A percentile compares a stretch with the other conserved stretches of the same genome.
phyloP scores from a whole-genome alignment of 2,329 filamentous ascomycete species.

The Colletotrichum coccodes region DNA sequence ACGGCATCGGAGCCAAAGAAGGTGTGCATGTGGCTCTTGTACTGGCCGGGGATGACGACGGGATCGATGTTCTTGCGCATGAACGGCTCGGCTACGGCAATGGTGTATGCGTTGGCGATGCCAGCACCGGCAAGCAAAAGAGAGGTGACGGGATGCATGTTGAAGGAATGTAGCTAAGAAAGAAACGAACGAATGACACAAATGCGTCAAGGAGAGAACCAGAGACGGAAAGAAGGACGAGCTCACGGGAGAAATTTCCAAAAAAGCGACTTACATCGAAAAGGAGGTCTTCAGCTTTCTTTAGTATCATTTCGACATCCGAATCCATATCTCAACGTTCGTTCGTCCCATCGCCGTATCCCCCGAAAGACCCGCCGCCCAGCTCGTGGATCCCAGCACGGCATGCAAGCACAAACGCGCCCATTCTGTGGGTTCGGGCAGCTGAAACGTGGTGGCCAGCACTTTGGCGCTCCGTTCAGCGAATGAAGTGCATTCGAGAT shows the following conservation, averaged over 20 bases:
- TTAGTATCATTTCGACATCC: not conserved
- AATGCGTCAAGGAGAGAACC: not conserved
- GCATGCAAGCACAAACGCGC: not conserved
- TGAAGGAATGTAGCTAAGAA: not conserved
- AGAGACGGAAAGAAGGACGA: not conserved
- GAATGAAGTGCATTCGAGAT: not conserved
- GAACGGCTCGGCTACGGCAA: conserved; percentile 36
- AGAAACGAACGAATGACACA: conserved; percentile 2
- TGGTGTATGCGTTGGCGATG: conserved; percentile 38
- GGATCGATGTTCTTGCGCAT: conserved; percentile 47
- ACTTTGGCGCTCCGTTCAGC: not conserved
- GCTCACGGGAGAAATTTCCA: not conserved
- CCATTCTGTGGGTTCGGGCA: not conserved
- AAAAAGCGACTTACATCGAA: not conserved
- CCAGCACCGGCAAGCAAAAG: conserved; percentile 28
- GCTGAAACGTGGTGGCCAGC: conserved; percentile 6
- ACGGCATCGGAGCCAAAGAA: conserved; percentile 48
- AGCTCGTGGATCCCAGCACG: not conserved
- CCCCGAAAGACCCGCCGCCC: not conserved
- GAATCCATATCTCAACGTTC: not conserved
- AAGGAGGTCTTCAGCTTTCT: not conserved
- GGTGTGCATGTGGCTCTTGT: conserved; percentile 46
- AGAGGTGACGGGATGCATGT: conserved; percentile 17
- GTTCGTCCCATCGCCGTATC: not conserved
- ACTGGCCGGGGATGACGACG: conserved; percentile 42